phyloP scores from a whole-genome alignment of 2,329 filamentous ascomycete genomes.

The Aureobasidium vineae region DNA sequence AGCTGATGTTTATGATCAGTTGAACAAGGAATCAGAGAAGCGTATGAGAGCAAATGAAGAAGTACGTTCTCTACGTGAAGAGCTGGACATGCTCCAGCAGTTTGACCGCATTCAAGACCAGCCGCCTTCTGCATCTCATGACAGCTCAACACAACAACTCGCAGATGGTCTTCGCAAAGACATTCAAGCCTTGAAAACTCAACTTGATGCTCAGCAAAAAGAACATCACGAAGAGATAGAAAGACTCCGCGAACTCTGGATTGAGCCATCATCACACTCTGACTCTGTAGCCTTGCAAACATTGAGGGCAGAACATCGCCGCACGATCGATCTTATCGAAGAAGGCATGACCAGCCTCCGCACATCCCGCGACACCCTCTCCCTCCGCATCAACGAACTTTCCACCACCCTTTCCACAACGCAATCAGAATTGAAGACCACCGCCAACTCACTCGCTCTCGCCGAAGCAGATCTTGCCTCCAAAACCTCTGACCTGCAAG shows the following conservation, averaged over 20 bases:
- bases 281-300: neutral
- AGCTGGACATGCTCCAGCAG: constrained; percentile 32
- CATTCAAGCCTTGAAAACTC: neutral
- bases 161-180: constrained; percentile 18
- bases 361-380: constrained; percentile 10
- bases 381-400: constrained; percentile 29
- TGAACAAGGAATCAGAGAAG: constrained; percentile 2
- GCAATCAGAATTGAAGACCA: constrained; percentile 10
- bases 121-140: neutral
- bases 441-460: constrained; percentile 27
- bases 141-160: neutral
- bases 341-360: constrained; percentile 21
- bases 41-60: constrained; percentile 29
- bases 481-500: neutral
- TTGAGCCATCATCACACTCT: neutral
- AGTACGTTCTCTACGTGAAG: constrained; percentile 30
- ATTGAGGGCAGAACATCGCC: neutral
- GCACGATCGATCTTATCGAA: constrained; percentile 16
- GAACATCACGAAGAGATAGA: constrained; percentile 10
- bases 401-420: constrained; percentile 28
- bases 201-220: constrained; percentile 10
- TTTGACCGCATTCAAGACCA: neutral
- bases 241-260: neutral
- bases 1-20: neutral
- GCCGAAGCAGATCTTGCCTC: constrained; percentile 30